Conservation (phyloP, 306 rosid genomes). For the Gastrolobium villosum region DNA sequence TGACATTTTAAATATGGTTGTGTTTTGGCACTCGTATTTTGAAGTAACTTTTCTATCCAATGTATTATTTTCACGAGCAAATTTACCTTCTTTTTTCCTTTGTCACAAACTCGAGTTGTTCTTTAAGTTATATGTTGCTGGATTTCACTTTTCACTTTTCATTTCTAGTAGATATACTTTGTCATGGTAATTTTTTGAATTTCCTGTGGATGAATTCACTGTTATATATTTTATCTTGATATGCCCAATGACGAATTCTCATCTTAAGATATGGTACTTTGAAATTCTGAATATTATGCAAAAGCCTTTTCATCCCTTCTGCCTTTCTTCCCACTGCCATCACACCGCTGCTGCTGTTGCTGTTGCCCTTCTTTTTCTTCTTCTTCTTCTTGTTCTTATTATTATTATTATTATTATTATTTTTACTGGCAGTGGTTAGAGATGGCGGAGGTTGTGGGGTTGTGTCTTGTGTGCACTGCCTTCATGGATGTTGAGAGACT, state of each 20-base stretch:
- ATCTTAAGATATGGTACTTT: neutral
- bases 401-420: constrained; percentile 10
- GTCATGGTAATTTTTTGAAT: neutral
- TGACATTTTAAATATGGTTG: neutral
- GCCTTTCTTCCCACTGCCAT: constrained; percentile 26
- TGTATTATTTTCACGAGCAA: neutral
- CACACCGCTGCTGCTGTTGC: neutral
- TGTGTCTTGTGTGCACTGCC: constrained; percentile 3
- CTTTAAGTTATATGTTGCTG: neutral
- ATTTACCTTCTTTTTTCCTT: neutral
- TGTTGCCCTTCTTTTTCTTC: neutral
- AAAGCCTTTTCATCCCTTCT: constrained; percentile 33
- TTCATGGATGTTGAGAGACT: constrained; percentile 50
- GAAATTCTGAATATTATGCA: neutral
- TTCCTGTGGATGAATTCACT: neutral
- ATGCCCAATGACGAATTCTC: constrained; percentile 31
- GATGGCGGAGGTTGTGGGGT: constrained; percentile 40
- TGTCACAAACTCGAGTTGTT: neutral
- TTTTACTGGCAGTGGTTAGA: constrained; percentile 39
- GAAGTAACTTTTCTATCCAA: neutral
- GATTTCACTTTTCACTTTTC: neutral
- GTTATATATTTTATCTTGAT: neutral
- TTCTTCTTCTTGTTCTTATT: neutral
- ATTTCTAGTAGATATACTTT: neutral
- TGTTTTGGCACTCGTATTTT: neutral